These are phyloP conservation scores for Hibiscus mutabilis DNA, from an alignment of 345 rosid species.

Conservation along the genomic window DNA sequence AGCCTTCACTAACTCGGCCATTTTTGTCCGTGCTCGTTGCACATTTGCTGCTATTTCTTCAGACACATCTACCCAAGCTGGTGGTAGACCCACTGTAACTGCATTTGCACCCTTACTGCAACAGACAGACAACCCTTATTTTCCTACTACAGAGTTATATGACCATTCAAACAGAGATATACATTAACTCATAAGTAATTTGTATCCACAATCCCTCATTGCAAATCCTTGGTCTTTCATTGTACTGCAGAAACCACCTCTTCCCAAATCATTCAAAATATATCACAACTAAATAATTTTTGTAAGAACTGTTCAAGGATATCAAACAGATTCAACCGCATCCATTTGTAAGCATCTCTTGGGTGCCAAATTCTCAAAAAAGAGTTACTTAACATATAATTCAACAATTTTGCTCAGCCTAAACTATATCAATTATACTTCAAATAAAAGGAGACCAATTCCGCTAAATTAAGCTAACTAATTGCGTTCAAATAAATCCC, in stretches of 20 bases:
- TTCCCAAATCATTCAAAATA: not conserved
- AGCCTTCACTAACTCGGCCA: constrained; percentile 79
- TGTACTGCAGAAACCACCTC: not conserved
- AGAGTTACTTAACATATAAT: not conserved
- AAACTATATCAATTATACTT: not conserved
- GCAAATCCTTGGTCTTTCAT: not conserved
- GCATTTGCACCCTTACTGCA: constrained; percentile 60
- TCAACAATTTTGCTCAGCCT: not conserved
- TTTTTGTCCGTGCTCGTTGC: constrained; percentile 63
- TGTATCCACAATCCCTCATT: not conserved
- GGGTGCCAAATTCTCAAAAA: not conserved
- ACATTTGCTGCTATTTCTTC: constrained; percentile 81
- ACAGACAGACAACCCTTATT: constrained; percentile 16
- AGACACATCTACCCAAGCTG: constrained; percentile 94
- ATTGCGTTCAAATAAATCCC: not conserved
- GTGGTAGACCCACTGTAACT: constrained; percentile 74
- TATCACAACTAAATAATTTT: not conserved
- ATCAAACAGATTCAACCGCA: not conserved
- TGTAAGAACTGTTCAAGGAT: not conserved
- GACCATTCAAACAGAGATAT: constrained; percentile 1
- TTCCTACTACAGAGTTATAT: not conserved
- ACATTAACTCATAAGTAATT: not conserved
- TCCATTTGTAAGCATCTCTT: not conserved
- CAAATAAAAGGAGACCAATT: not conserved
- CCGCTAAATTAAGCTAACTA: constrained; percentile 11